Conservation (phyloP, 306 rosid genomes). For the Gleditsia sinensis region DNA sequence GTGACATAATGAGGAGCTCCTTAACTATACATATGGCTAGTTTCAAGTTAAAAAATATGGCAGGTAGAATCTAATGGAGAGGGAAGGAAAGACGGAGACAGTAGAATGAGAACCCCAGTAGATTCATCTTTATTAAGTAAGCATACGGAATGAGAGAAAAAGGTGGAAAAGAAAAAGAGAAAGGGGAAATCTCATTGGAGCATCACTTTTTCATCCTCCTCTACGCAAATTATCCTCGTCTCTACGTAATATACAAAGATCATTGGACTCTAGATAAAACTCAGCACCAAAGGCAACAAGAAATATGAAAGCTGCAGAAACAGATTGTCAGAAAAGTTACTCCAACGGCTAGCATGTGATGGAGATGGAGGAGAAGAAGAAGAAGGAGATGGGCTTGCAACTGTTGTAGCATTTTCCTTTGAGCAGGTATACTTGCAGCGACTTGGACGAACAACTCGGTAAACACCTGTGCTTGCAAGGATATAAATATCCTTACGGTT, state of each 20-base stretch:
- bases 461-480: slow-evolving; percentile 73
- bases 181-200: background rate
- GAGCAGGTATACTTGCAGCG: slow-evolving; percentile 61
- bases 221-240: background rate
- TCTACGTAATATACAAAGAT: slow-evolving; percentile 18
- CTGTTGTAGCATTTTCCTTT: slow-evolving; percentile 58
- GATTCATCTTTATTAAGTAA: background rate
- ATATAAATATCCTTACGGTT: slow-evolving; percentile 68
- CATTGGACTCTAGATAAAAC: slow-evolving; percentile 21
- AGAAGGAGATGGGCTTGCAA: slow-evolving; percentile 24
- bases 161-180: background rate
- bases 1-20: background rate
- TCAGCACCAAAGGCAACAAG: slow-evolving; percentile 29
- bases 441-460: slow-evolving; percentile 75
- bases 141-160: background rate
- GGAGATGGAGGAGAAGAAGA: slow-evolving; percentile 36
- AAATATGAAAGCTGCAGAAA: slow-evolving; percentile 35
- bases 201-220: slow-evolving; percentile 2
- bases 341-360: slow-evolving; percentile 34
- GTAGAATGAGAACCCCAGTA: background rate
- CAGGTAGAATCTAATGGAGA: background rate
- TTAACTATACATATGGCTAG: background rate
- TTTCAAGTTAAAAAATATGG: background rate
- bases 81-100: background rate
- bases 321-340: slow-evolving; percentile 10